Percentiles rank a stretch among this genome's conserved stretches.
Evolutionary conservation across 768 basidiomycete genomes (phyloP).

Genomic region (Lentinus tigrinus): DNA sequence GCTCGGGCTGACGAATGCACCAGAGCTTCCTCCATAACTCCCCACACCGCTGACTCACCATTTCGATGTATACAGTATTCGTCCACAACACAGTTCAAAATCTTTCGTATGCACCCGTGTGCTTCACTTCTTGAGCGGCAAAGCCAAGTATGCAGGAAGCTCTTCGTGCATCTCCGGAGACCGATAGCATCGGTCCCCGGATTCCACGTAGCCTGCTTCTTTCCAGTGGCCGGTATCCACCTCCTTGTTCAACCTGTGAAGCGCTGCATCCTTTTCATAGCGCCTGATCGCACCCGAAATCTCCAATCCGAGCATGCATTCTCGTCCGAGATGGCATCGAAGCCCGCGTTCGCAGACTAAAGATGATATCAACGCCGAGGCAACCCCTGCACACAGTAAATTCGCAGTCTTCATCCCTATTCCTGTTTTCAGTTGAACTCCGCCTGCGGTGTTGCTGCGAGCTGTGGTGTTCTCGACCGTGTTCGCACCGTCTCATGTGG

Average conservation of each 20-base stretch:
- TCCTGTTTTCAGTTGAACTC: background rate
- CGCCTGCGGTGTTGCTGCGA: background rate
- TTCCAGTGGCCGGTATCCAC: slow-evolving; percentile 1
- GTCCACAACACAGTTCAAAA: background rate
- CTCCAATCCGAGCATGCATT: background rate
- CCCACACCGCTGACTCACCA: background rate
- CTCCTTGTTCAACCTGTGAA: background rate
- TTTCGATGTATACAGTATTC: no score
- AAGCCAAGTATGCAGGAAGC: background rate
- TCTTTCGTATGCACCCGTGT: background rate
- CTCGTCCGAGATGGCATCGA: background rate
- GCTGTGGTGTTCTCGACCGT: background rate
- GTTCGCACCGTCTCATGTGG: background rate
- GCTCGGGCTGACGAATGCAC: slow-evolving; percentile 1
- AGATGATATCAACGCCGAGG: background rate
- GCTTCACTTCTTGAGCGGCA: background rate
- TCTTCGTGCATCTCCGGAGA: slow-evolving; percentile 4
- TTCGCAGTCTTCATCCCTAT: background rate
- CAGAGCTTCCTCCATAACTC: background rate
- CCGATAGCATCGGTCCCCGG: slow-evolving; percentile 15
- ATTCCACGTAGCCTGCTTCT: background rate
- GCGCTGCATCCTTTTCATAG: background rate
- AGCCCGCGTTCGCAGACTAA: background rate
- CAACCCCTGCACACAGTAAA: background rate
- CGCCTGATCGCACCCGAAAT: background rate